Base-by-base conservation (phyloP, 2,329 filamentous ascomycete species). In the Furcasterigmium furcatum region DNA sequence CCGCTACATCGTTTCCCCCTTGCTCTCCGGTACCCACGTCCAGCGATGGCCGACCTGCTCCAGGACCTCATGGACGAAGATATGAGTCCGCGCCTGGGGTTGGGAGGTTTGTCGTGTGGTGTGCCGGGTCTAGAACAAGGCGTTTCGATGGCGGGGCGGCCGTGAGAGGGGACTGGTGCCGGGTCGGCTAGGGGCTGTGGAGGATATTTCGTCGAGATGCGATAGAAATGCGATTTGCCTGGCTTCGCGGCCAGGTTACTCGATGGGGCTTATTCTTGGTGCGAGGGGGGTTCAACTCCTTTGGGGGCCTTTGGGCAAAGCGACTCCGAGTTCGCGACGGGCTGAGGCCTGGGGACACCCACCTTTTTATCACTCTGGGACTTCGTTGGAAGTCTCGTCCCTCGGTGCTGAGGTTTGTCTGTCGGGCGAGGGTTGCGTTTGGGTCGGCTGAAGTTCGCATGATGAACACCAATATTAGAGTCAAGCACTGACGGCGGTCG, bases 231-330 rank as follows among this genome's bases (percentile, higher is more conserved):
- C 91, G 92, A 96, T 96, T 27, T 96, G 89, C 88, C 56, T 64
- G 72, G 64, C 58, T 54, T 52, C 56, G 54, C 45, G 55, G 62
- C 64, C 67, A 71, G 34, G 88, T 96, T 95, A 97, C 92, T 96
- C 91, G 91, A 97, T 95, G 92, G 92, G 92, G 92, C 92, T 96
- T 91, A 97, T 96, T 96, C 90, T 96, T 87, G 92, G 91, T 80
- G 87, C 91, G 91, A 96, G 90, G 87, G 87, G 87, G 72, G 70
- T 66, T 70, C 62, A 61, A 46, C 30, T 79, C 59, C 62, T 42
- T 43, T 27, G n/a, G n/a, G n/a, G n/a, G n/a, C n/a, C 12, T 38
- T 44, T 19, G 24, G 5, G 9, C 24, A 4, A 14, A 27, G 9
- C 13, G n/a, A 22, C 14, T 36, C 41, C 16, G 13, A 27, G 16